phyloP scores from a whole-genome alignment of 257 asterid genomes.

The Solanum chilense region DNA sequence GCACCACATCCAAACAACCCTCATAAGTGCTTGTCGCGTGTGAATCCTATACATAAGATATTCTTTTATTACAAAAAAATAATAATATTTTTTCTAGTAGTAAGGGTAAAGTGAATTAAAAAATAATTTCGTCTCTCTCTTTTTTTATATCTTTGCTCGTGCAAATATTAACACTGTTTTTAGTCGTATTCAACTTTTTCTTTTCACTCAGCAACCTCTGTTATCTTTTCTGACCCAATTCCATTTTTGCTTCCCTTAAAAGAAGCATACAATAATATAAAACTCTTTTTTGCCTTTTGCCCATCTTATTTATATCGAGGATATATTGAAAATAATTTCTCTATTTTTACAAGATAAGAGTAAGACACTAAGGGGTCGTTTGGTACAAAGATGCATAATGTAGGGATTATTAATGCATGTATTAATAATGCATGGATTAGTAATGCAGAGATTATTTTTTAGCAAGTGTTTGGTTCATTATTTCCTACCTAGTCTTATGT shows the following conservation, averaged over 20 bases:
- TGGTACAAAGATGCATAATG: no score
- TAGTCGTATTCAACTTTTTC: conserved; percentile 1
- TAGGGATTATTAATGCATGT: no score
- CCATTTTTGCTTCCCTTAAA: conserved; percentile 23
- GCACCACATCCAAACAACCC: neutral
- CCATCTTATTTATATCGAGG: neutral
- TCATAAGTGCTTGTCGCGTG: conserved; percentile 63
- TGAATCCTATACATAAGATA: conserved; percentile 7
- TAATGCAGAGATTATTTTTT: no score
- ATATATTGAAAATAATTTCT: no score
- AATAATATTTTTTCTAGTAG: neutral
- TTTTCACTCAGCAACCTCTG: conserved; percentile 1
- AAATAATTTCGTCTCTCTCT: neutral
- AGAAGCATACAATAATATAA: conserved; percentile 21
- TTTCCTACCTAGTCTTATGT: no score
- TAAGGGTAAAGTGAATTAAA: neutral
- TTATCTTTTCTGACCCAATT: neutral
- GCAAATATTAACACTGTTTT: neutral
- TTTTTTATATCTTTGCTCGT: neutral
- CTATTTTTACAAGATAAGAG: no score
- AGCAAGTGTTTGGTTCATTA: no score
- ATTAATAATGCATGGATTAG: no score
- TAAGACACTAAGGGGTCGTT: no score
- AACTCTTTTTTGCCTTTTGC: neutral
- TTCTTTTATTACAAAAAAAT: neutral